Evolutionary conservation across 805 yeast species (phyloP), one percentile per base, ranked within the genome.

Genomic region (Sugiyamaella floridensis): DNA sequence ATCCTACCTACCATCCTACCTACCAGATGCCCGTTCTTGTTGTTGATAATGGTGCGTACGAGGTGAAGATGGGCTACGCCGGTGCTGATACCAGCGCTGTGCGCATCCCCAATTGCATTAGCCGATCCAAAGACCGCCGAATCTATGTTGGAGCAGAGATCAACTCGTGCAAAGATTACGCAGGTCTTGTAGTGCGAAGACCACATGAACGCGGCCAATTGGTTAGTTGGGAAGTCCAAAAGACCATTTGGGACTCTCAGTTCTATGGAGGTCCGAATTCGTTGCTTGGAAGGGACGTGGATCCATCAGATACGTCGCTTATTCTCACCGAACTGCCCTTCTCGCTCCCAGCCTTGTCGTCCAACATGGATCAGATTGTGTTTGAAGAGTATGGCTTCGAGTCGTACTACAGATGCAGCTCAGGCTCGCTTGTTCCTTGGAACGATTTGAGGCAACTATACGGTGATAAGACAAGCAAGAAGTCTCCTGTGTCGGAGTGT

Each of bases 341-440:
- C 63, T 85, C 89, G 49, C 70, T 92, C 32, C 93, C 96, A 1
- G 84, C 82, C 50, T 74, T 92, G 32, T 86, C 95, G 40, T 82
- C 82, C 59, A 86, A 86, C 66, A 85, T 88, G 14, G 98, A 93
- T 66, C 96, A 89, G 69, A 85, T 93, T 0, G 78, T 93, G 0
- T 92, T 95, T 70, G 99, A 93, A 67, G 98, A 93, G 63, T 93
- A 84, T 63, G 95, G 88, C 2, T 86, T 93, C 63, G 75, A 75
- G 12, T 77, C 81, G 32, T 77, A 86, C 54, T 85, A 82, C 57
- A 75, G 95, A 54, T 78, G 86, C 19, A 79, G 86, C 0, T 75
- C 72, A 0, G 64, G 61, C 1, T 55, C 63, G 9, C 52, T 65
- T 53, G 76, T 80, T 2, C 89, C 90, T 1, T 86, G 89, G 82